Evolutionary conservation across 2,329 filamentous ascomycete species (phyloP), one percentile per base, ranked within the genome.

Genomic region (Achaetomium macrosporum): DNA sequence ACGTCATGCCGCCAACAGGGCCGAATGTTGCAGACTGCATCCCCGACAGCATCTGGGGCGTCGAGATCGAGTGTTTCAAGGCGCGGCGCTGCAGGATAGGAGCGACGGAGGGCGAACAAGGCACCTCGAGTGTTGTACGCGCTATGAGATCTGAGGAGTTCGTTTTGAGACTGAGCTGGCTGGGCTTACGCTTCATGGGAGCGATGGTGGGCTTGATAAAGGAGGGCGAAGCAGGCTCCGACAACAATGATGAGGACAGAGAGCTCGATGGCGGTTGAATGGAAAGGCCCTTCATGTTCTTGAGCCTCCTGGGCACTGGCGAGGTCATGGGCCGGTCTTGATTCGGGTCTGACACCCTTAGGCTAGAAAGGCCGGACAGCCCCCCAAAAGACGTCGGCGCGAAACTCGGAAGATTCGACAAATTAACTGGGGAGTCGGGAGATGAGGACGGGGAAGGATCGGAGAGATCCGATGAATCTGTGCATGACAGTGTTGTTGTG

Each of bases 391-490:
- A 76, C 7, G 83, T 81, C 5, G 79, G 77, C 1, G 83, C 77
- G 62, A 87, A 90, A 13, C 84, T 83, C 45, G 81, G 83, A 42
- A 89, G 76, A 3, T 88, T 84, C 51, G 86, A 79, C 51, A 90
- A 76, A 52, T 87, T 86, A 50, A 87, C 75, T 1, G 90, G 89
- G 2, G 93, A 96, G 69, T 96, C 91, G 9, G 92, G 92, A 1
- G 92, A 96, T 19, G 91, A 90, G 48, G 87, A 92, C 3, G 93
- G 90, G 5, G 92, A 96, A 8, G 89, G 86, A 63, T 97, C 92
- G 30, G 91, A 91, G 45, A 93, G 78, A 30, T 90, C 88, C 9
- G 90, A 92, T 5, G 91, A 95, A 71, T 96, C 92, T 58, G 92
- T 89, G 17, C 90, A 96, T 6, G 90, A 96, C 46, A 93, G 81